A percentile compares a stretch with the other conserved stretches of the same genome.
phyloP scores from a whole-genome alignment of 495 filamentous ascomycete genomes.

The Penicillium cosmopolitanum region DNA sequence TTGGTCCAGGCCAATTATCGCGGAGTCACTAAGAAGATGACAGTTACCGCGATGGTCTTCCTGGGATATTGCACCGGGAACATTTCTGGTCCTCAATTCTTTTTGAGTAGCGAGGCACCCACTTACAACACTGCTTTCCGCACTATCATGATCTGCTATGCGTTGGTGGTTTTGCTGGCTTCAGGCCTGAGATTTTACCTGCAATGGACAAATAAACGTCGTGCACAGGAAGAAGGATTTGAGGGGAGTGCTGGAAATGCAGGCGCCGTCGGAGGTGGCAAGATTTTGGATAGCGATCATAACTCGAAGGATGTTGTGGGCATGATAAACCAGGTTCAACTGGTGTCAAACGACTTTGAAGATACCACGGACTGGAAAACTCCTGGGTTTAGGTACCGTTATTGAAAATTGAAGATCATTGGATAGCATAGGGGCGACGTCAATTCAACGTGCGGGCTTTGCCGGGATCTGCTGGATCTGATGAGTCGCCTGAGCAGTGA shows the following conservation, averaged over 20 bases:
- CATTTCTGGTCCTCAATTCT: slow-evolving; percentile 46
- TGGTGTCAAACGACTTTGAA: slow-evolving; percentile 48
- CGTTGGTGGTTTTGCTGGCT: slow-evolving; percentile 42
- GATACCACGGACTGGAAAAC: slow-evolving; percentile 59
- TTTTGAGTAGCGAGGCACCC: slow-evolving; percentile 38
- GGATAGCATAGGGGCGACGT: not conserved
- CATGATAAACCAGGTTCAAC: slow-evolving; percentile 32
- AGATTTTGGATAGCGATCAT: slow-evolving; percentile 31
- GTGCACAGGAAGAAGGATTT: slow-evolving; percentile 45
- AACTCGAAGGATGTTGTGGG: slow-evolving; percentile 25
- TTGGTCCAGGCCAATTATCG: slow-evolving; percentile 63
- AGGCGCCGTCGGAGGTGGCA: slow-evolving; percentile 40
- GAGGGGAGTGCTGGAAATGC: slow-evolving; percentile 44
- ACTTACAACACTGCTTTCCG: slow-evolving; percentile 50
- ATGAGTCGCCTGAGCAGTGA: not conserved
- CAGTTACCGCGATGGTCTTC: slow-evolving; percentile 48
- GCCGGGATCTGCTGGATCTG: slow-evolving; percentile 1
- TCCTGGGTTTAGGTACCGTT: slow-evolving; percentile 54
- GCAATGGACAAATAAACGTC: slow-evolving; percentile 40
- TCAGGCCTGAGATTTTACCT: slow-evolving; percentile 47
- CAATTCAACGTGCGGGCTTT: slow-evolving; percentile 1
- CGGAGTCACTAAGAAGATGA: slow-evolving; percentile 68
- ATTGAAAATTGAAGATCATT: slow-evolving; percentile 6
- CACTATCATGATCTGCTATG: slow-evolving; percentile 57
- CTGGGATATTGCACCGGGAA: slow-evolving; percentile 47